Percentiles rank a stretch among this genome's conserved stretches.
Conservation (phyloP, 2,329 filamentous ascomycete species). For the Apiospora saccharicola region DNA sequence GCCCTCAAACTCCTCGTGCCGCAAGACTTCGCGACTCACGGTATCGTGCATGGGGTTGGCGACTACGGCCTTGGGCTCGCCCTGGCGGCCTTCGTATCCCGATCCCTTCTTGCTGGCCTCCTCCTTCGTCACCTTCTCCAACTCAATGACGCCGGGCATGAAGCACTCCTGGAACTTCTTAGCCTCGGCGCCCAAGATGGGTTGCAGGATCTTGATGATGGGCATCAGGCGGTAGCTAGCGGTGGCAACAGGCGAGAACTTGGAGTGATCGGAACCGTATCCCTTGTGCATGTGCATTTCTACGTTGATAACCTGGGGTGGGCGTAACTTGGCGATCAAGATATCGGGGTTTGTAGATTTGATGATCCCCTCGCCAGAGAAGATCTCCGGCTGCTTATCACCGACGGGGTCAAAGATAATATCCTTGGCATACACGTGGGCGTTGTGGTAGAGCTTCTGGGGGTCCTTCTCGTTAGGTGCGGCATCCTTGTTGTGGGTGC, state of each 20-base stretch:
- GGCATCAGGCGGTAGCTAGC: slow-evolving; percentile 92
- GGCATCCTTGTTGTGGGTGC: slow-evolving; percentile 79
- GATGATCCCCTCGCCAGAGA: slow-evolving; percentile 73
- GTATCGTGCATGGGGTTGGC: slow-evolving; percentile 91
- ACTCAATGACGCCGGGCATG: slow-evolving; percentile 82
- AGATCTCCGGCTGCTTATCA: slow-evolving; percentile 69
- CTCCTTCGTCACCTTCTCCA: slow-evolving; percentile 73
- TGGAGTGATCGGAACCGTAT: slow-evolving; percentile 91
- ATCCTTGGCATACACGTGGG: slow-evolving; percentile 81
- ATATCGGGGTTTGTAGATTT: slow-evolving; percentile 88
- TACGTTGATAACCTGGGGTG: slow-evolving; percentile 85
- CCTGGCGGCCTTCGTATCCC: slow-evolving; percentile 76
- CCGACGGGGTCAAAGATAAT: slow-evolving; percentile 81
- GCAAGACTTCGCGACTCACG: slow-evolving; percentile 89
- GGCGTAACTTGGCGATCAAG: slow-evolving; percentile 90
- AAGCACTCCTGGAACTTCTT: slow-evolving; percentile 92
- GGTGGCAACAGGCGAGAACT: slow-evolving; percentile 95
- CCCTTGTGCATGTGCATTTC: slow-evolving; percentile 96
- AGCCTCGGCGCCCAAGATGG: slow-evolving; percentile 87
- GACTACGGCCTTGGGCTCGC: slow-evolving; percentile 88
- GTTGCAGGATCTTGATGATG: slow-evolving; percentile 81
- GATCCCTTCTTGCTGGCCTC: slow-evolving; percentile 68
- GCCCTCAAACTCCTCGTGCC: slow-evolving; percentile 90
- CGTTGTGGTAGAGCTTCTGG: slow-evolving; percentile 82
- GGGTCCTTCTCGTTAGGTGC: slow-evolving; percentile 79